Base-by-base conservation (phyloP, 768 basidiomycete genomes). In the Russula dissimulans region DNA sequence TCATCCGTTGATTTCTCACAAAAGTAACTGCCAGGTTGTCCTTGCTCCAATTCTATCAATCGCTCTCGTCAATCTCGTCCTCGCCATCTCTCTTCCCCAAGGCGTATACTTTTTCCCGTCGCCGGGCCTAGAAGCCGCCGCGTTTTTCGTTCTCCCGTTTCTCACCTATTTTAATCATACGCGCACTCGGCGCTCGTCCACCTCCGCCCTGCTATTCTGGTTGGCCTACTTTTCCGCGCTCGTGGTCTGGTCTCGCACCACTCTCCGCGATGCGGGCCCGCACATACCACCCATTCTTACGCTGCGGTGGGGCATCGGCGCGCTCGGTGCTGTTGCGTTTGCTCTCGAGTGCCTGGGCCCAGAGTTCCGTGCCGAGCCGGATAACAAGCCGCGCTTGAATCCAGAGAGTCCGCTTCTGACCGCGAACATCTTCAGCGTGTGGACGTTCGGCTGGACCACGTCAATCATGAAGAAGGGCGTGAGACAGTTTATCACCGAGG, bases 401-500 rank as follows among this genome's bases (percentile, higher is more conserved):
- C 74, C 74, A 47, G 89, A 92, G 68, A 88, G 76, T 68, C 93
- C 93, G 0, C 72, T 86, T 1, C 66, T 86, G 17, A 86, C 82
- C 0, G 89, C 93, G 17, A 94, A 91, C 69, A 74, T 92, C 22
- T 95, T 84, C 69, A 91, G 87, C 67, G 77, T 81, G 42, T 91
- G 86, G 79, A 85, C 84, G 0, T 98, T 97, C 69, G 73, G 77
- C 0, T 98, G 93, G 93, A 81, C 97, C 77, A 91, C 89, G 1
- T 80, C 80, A 0, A 79, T 93, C 17, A 80, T 94, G 83, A 78
- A 75, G 65, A 85, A 85, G 67, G 89, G 89, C 34, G 78, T 79
- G 0, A 70, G 73, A 5, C 73, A 81, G 55, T 84, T 80, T 69
- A 85, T 97, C 59, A 87, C 87, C 1, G 92, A 95, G 69, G 80